Base-by-base conservation (phyloP, 148 eudicot species). In the Mesembryanthemum crystallinum region DNA sequence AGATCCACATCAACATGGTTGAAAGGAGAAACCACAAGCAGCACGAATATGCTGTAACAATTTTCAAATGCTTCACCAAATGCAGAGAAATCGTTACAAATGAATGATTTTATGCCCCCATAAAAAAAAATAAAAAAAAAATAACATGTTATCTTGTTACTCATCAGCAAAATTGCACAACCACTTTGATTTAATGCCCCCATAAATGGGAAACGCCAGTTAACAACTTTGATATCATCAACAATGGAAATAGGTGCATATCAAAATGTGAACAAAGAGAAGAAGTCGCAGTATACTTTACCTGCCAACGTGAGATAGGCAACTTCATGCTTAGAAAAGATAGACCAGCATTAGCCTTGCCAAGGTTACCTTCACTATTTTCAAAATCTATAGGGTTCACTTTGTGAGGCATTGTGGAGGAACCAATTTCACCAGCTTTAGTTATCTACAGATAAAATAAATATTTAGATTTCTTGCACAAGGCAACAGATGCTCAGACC, bases 361-460 rank as follows among this genome's bases (percentile, higher is more conserved):
- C 96, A 80, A 92, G 95, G 80, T 94, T 94, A 73, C 98, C 98
- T 82, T 94, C 98, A 82, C 98, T 94, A 51, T 94, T 94, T 80
- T 94, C 98, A 79, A 94, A 94, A 82, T 94, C 97, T 71, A 94
- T 94, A 47, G 97, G 98, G 78, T 94, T 94, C 25, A 94, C 98
- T 85, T 94, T 94, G 86, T 94, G 98, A 51, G 97, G 98, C 97
- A 94, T 94, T 71, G 98, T 92, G 70, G 98, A 94, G 64, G 98
- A 94, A 64, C 97, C 98, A 78, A 94, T 84, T 84, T 94, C 98
- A 49, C 97, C 97, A 74, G 92, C 94, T 82, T 89, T 92, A 33
- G 96, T 90, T 73, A 73, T 85, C 98, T 93, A 83, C 76, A 77
- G 35, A 81, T 63, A 49, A 30, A 64, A n/a, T n/a, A 67, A 33